phyloP scores from a whole-genome alignment of 2,329 filamentous ascomycete species.

The Alternaria brassicicola region DNA sequence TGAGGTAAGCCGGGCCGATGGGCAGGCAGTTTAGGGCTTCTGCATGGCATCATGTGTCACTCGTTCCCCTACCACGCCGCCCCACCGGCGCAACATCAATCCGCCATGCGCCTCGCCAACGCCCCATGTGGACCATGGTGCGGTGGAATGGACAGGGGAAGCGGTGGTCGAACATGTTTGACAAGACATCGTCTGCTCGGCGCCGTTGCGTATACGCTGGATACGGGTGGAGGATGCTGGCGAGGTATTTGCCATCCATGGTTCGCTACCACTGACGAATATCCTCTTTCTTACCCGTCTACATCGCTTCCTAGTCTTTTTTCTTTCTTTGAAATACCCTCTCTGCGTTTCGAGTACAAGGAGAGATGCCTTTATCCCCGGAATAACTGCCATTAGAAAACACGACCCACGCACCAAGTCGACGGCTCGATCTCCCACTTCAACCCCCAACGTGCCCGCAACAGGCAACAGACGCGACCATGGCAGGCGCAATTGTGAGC shows the following conservation, averaged over 20 bases:
- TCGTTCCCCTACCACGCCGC: slow-evolving; percentile 9
- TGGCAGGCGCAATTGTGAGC: slow-evolving; percentile 48
- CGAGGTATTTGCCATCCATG: slow-evolving; percentile 10
- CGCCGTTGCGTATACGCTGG: slow-evolving; percentile 13
- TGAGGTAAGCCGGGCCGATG: slow-evolving; percentile 11
- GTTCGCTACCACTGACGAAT: neutral
- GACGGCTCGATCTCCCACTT: neutral
- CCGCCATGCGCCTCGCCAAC: slow-evolving; percentile 6
- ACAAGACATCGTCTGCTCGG: slow-evolving; percentile 22
- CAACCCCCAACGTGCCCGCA: slow-evolving; percentile 18
- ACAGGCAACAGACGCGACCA: slow-evolving; percentile 20
- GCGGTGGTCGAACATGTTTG: slow-evolving; percentile 16
- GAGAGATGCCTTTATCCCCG: slow-evolving; percentile 9
- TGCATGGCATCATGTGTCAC: slow-evolving; percentile 1
- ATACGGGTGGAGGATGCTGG: slow-evolving; percentile 11
- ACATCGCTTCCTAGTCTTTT: neutral
- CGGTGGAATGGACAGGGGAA: slow-evolving; percentile 21
- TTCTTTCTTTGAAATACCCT: slow-evolving; percentile 1
- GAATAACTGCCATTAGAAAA: neutral
- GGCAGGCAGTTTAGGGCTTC: neutral
- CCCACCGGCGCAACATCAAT: slow-evolving; percentile 21
- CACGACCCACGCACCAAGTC: neutral
- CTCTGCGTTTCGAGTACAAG: neutral
- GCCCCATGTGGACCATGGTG: slow-evolving; percentile 19
- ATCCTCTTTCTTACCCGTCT: neutral